phyloP scores from a whole-genome alignment of 2,329 filamentous ascomycete genomes.

The Aspergillus spinulosporus region DNA sequence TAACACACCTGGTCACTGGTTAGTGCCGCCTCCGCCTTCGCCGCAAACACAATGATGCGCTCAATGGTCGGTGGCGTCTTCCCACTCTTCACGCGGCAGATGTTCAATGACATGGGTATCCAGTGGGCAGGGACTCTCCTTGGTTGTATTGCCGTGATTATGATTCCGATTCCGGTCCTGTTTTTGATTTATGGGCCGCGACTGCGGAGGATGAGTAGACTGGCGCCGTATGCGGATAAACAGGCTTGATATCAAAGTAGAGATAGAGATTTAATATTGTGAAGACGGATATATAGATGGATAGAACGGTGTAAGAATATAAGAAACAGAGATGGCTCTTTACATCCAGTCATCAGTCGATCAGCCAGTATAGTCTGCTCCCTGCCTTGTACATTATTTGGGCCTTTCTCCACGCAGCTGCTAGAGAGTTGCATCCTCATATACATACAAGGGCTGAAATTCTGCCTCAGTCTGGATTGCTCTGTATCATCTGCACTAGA shows the following conservation, averaged over 20 bases:
- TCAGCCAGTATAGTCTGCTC: too few species aligned
- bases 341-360: too few species aligned
- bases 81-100: conserved; percentile 25
- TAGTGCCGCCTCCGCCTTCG: conserved; percentile 26
- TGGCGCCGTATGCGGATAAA: conserved; percentile 19
- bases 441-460: too few species aligned
- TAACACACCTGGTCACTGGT: not conserved
- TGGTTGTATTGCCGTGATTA: conserved; percentile 24
- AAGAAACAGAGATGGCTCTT: not conserved
- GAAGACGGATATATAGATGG: not conserved
- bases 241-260: conserved; percentile 1
- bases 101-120: conserved; percentile 26
- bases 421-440: too few species aligned
- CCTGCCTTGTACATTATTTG: too few species aligned
- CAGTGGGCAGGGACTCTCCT: conserved; percentile 25
- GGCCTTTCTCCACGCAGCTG: too few species aligned
- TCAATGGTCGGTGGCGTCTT: conserved; percentile 25
- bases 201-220: conserved; percentile 20
- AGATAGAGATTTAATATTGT: not conserved
- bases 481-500: too few species aligned
- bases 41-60: conserved; percentile 28
- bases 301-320: not conserved
- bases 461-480: too few species aligned
- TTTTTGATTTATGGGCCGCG: conserved; percentile 21
- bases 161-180: conserved; percentile 26